A percentile compares a stretch with the other conserved stretches of the same genome.
Evolutionary conservation across 2,329 filamentous ascomycete species (phyloP).

Genomic region (Fusarium albosuccineum): DNA sequence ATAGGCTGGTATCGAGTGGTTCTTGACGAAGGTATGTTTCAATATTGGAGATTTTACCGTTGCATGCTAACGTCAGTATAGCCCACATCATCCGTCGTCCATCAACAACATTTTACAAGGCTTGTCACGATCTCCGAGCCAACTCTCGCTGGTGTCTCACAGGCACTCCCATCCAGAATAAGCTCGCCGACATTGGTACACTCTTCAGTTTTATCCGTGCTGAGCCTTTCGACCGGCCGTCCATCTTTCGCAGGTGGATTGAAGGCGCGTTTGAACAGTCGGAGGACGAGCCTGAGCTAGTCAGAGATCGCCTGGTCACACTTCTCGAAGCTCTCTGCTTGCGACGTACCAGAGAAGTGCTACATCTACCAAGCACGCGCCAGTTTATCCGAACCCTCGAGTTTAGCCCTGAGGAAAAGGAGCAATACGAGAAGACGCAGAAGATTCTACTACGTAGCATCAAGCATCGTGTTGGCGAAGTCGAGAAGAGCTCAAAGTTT

Average conservation of each 20-base stretch:
- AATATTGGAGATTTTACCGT: no score
- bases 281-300: neutral
- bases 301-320: neutral
- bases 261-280: neutral
- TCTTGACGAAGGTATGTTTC: constrained; percentile 59
- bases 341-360: neutral
- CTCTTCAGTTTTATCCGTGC: neutral
- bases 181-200: constrained; percentile 3
- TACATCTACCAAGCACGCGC: neutral
- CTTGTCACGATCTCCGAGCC: constrained; percentile 57
- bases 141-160: constrained; percentile 61
- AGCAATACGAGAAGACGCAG: neutral
- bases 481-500: constrained; percentile 7
- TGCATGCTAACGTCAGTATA: neutral
- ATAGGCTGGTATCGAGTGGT: constrained; percentile 59
- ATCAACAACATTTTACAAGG: constrained; percentile 58
- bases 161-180: neutral
- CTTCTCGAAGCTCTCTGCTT: neutral
- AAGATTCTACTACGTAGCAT: neutral
- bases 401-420: neutral
- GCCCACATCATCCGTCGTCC: constrained; percentile 65
- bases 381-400: neutral
- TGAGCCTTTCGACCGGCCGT: neutral
- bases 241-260: neutral
- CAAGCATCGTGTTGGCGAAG: neutral